Conservation (phyloP, 1,284 basidiomycete species). For the Apiotrichum brassicae region DNA sequence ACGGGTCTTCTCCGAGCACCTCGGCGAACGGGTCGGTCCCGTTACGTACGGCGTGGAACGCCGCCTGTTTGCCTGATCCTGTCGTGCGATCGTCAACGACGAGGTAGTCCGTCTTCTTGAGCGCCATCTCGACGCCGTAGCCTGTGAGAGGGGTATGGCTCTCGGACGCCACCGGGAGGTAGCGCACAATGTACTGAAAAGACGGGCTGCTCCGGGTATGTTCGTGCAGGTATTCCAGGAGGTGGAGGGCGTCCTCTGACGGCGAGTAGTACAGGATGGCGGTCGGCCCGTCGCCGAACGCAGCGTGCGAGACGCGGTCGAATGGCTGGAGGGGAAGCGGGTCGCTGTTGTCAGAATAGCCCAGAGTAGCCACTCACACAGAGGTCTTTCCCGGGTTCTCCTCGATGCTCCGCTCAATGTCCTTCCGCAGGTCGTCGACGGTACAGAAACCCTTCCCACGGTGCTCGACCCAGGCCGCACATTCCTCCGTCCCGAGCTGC, state of each 20-base stretch:
- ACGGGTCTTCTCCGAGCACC: constrained; percentile 38
- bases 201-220: constrained; percentile 50
- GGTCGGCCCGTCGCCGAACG: constrained; percentile 48
- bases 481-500: constrained; percentile 53
- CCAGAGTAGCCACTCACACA: constrained; percentile 13
- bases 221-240: constrained; percentile 60
- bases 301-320: constrained; percentile 58
- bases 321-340: no score
- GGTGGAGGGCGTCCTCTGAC: constrained; percentile 54
- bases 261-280: constrained; percentile 67
- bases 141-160: constrained; percentile 59
- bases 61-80: constrained; percentile 6
- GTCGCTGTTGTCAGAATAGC: no score
- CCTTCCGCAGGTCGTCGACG: constrained; percentile 56
- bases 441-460: constrained; percentile 70
- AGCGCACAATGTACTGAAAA: constrained; percentile 69
- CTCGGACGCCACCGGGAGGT: constrained; percentile 49
- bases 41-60: not conserved
- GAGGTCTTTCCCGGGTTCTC: constrained; percentile 28
- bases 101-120: constrained; percentile 97
- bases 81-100: constrained; percentile 72
- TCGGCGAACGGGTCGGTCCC: constrained; percentile 15
- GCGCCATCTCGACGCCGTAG: constrained; percentile 82
- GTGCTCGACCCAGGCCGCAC: constrained; percentile 84
- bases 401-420: constrained; percentile 55